A percentile compares a stretch with the other conserved stretches of the same genome.
Conservation (phyloP, 345 rosid species). For the Sisymbrium irio region DNA sequence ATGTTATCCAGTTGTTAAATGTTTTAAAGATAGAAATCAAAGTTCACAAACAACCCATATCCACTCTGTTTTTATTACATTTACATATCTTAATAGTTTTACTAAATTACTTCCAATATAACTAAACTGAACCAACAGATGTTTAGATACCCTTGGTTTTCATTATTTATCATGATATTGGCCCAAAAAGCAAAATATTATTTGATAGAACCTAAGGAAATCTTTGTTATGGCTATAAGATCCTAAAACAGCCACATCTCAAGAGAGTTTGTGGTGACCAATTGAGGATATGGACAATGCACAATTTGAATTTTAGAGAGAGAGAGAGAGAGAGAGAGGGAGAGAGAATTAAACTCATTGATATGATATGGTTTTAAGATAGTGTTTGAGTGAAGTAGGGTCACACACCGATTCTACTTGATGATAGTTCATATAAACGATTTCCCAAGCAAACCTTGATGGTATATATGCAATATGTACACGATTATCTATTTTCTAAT, state of each 20-base stretch:
- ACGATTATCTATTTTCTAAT: background rate
- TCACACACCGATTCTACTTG: constrained; percentile 18
- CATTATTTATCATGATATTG: background rate
- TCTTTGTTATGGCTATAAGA: constrained; percentile 16
- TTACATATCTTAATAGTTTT: background rate
- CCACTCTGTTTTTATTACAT: constrained; percentile 13
- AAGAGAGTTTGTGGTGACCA: constrained; percentile 24
- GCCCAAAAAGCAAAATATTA: background rate
- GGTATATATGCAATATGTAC: background rate
- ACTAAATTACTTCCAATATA: background rate
- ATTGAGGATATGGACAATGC: constrained; percentile 27
- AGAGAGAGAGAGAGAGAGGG: constrained; percentile 21
- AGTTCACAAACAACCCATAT: constrained; percentile 27
- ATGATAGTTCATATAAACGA: background rate
- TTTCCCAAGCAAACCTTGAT: constrained; percentile 12
- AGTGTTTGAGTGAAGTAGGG: constrained; percentile 35
- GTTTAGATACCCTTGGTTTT: constrained; percentile 1
- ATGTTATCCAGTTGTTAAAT: constrained; percentile 35
- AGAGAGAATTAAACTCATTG: constrained; percentile 19
- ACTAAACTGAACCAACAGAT: background rate
- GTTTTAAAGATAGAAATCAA: constrained; percentile 18
- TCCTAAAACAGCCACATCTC: constrained; percentile 27
- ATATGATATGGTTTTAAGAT: constrained; percentile 31
- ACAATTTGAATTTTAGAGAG: constrained; percentile 23
- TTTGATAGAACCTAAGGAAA: background rate